Percentiles rank a stretch among this genome's conserved stretches.
These are phyloP conservation scores for Debaryomycetaceae sp. DNA, from an alignment of 1,139 yeast species.

Conservation along the genomic window DNA sequence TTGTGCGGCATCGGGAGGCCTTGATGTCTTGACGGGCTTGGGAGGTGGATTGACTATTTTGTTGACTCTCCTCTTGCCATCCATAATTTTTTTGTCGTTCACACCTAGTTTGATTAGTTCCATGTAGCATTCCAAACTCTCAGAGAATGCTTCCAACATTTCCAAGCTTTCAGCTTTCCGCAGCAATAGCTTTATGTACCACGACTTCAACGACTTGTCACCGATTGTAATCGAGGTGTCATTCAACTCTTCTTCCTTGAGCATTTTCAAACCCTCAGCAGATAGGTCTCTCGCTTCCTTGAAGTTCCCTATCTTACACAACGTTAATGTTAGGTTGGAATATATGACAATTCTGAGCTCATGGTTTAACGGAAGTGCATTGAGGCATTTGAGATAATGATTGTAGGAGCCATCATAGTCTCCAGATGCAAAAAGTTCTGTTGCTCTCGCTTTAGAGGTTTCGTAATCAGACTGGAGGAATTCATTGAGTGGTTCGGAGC, in stretches of 20 bases:
- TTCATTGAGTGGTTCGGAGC: constrained; percentile 27
- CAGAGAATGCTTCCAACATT: constrained; percentile 63
- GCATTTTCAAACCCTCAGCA: constrained; percentile 53
- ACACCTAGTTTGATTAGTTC: constrained; percentile 61
- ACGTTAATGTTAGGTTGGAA: constrained; percentile 75
- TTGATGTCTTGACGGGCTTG: neutral
- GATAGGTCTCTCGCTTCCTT: constrained; percentile 56
- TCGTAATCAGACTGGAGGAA: constrained; percentile 50
- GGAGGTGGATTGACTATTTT: constrained; percentile 54
- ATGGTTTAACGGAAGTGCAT: constrained; percentile 62
- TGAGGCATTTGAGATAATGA: constrained; percentile 59
- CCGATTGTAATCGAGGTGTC: constrained; percentile 25
- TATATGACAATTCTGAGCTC: constrained; percentile 63
- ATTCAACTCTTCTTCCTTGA: constrained; percentile 38
- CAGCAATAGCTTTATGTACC: constrained; percentile 68
- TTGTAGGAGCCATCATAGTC: constrained; percentile 68
- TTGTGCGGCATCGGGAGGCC: constrained; percentile 16
- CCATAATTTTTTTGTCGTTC: constrained; percentile 62
- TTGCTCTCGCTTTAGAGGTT: constrained; percentile 58
- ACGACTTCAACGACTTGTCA: constrained; percentile 58
- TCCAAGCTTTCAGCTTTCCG: constrained; percentile 85
- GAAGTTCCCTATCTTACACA: constrained; percentile 71
- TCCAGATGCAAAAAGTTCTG: constrained; percentile 69
- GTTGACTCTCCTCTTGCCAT: constrained; percentile 78
- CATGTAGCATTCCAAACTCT: constrained; percentile 61